Evolutionary conservation across 805 yeast species (phyloP), one percentile per base, ranked within the genome.

Genomic region (Babjeviella inositovora): DNA sequence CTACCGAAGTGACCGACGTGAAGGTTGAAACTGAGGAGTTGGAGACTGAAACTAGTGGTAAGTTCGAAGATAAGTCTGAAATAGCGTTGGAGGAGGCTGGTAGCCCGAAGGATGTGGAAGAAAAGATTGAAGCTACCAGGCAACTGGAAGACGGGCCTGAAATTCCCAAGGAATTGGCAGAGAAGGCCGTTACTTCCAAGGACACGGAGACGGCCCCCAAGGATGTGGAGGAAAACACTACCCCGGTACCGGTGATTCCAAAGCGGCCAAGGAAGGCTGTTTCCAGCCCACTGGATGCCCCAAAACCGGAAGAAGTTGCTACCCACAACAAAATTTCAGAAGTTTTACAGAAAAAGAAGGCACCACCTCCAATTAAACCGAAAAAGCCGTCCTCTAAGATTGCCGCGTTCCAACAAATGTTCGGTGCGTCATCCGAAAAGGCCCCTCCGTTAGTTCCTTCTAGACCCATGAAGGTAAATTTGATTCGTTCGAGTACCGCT

Each of bases 391-490:
- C 87, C 0, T 70, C 82, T 2, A 74, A 61, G 31, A 77, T 77
- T 29, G 84, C 85, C 1, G 84, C 84, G 0, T 77, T 77, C 42
- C 92, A 77, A 38, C 76, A 74, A 37, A 68, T 74, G 75, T 53
- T 77, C 25, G 64, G 63, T 23, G 13, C 16, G 10, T 19, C 32
- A 15, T 21, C 20, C 8, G 11, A 10, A 20, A 16, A 20, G 19
- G 25, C 11, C 21, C 25, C 13, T 11, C 12, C 17, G 7, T 8
- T 13, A 7, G 13, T 23, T 23, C 28, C 25, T 8, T 14, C 15
- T 13, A 25, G 27, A 20, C 21, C 27, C 6, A 9, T 13, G 6
- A 21, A 17, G 15, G n/a, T n/a, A 17, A 14, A 23, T 23, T 18
- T 14, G 17, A 10, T 22, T 22, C 10, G n/a, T n/a, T n/a, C 8